A percentile compares a stretch with the other conserved stretches of the same genome.
phyloP scores from a whole-genome alignment of 2,329 filamentous ascomycete species.

The Coniella lustricola region DNA sequence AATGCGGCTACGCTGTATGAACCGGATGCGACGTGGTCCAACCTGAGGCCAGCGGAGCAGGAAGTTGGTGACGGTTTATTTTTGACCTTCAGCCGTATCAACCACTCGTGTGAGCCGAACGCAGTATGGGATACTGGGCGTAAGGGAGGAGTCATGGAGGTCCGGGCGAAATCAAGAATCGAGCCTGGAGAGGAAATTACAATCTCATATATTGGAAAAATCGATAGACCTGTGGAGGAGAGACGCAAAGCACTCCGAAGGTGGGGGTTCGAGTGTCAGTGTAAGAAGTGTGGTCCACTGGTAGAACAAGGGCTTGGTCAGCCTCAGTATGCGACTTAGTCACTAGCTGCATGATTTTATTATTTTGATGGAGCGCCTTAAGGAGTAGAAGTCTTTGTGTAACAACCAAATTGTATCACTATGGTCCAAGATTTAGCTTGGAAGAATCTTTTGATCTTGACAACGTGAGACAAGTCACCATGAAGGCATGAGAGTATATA shows the following conservation, averaged over 20 bases:
- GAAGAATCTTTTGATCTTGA: too few species aligned
- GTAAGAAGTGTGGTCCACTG: not conserved
- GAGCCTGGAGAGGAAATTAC: constrained; percentile 2
- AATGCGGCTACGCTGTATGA: constrained; percentile 2
- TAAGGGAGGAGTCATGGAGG: not conserved
- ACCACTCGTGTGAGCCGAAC: constrained; percentile 5
- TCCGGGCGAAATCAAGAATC: not conserved
- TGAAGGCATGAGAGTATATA: too few species aligned
- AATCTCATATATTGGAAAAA: not conserved
- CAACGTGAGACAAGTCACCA: too few species aligned
- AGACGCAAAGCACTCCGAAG: not conserved
- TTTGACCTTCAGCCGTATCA: constrained; percentile 4
- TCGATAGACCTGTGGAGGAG: not conserved
- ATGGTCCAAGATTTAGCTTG: too few species aligned
- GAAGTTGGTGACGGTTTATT: constrained; percentile 2
- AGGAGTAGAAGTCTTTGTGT: too few species aligned
- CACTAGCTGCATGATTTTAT: too few species aligned
- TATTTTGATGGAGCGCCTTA: too few species aligned
- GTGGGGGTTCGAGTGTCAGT: constrained; percentile 1
- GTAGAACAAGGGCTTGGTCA: not conserved
- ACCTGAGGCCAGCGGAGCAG: not conserved
- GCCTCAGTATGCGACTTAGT: too few species aligned
- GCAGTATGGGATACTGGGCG: constrained; percentile 1
- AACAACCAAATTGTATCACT: too few species aligned
- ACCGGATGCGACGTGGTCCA: not conserved